These are phyloP conservation scores for Candolleomyces aberdarensis DNA, from an alignment of 768 basidiomycete species.

Conservation along the genomic window DNA sequence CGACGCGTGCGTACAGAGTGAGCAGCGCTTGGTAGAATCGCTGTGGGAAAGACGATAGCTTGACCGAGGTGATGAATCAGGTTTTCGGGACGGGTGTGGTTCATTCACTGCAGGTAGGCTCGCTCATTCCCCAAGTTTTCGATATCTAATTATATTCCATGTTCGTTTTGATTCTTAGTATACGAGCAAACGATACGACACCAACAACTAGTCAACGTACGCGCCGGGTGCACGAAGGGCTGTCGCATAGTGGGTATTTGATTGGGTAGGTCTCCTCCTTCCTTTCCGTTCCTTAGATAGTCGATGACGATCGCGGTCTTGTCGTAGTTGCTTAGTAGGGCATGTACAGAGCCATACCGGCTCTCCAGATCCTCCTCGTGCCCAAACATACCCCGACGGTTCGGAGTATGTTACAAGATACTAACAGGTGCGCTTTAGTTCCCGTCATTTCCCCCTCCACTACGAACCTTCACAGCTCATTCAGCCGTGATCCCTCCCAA, in stretches of 20 bases:
- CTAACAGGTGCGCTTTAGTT: slow-evolving; percentile 55
- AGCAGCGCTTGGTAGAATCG: slow-evolving; percentile 53
- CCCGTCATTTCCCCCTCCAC: not conserved
- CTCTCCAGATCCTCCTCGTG: slow-evolving; percentile 72
- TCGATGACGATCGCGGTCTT: too few relatives aligned
- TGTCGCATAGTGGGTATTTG: slow-evolving; percentile 79
- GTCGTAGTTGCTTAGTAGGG: too few relatives aligned
- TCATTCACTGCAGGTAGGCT: slow-evolving; percentile 54
- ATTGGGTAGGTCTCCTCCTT: slow-evolving; percentile 49
- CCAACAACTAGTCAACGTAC: slow-evolving; percentile 71
- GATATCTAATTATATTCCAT: not conserved
- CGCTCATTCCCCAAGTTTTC: not conserved
- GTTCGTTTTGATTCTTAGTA: slow-evolving; percentile 48
- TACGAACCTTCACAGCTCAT: too few relatives aligned
- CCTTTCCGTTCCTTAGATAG: too few relatives aligned
- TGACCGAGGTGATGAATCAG: too few relatives aligned
- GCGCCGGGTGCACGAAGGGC: slow-evolving; percentile 53
- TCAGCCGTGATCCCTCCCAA: slow-evolving; percentile 11
- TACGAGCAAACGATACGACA: slow-evolving; percentile 72
- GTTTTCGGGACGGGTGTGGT: slow-evolving; percentile 63
- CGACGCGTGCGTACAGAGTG: slow-evolving; percentile 46
- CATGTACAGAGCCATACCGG: slow-evolving; percentile 76
- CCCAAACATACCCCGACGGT: slow-evolving; percentile 80
- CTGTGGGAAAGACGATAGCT: slow-evolving; percentile 27
- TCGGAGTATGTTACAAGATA: slow-evolving; percentile 81